A percentile compares a stretch with the other conserved stretches of the same genome.
These are phyloP conservation scores for Pythium dissotocum DNA, from an alignment of 352 stramenopile species.

Conservation along the genomic window DNA sequence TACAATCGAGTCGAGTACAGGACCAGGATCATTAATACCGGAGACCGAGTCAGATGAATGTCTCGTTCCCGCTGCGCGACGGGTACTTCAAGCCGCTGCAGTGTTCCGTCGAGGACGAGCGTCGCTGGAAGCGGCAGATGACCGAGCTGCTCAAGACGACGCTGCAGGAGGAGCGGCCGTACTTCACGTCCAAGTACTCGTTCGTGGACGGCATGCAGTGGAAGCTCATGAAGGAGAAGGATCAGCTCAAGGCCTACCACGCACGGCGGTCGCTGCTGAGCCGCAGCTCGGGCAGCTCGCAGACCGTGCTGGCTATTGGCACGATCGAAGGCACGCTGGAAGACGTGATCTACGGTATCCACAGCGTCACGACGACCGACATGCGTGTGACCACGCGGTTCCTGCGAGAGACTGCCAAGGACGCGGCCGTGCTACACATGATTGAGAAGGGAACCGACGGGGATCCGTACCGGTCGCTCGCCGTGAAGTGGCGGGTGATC, in stretches of 20 bases:
- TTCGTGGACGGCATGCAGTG: slow-evolving; percentile 13
- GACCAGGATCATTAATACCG: no score
- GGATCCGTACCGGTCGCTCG: slow-evolving; percentile 23
- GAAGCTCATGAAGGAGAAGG: slow-evolving; percentile 23
- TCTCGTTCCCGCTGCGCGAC: slow-evolving; percentile 28
- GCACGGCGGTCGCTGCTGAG: slow-evolving; percentile 6
- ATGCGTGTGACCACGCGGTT: slow-evolving; percentile 40
- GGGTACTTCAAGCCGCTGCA: slow-evolving; percentile 21
- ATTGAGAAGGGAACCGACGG: slow-evolving; percentile 37
- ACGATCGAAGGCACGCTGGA: slow-evolving; percentile 55
- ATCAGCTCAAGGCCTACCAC: slow-evolving; percentile 19
- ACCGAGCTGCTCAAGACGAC: slow-evolving; percentile 5
- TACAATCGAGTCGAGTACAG: no score
- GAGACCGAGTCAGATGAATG: slow-evolving; percentile 15
- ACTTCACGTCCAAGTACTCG: slow-evolving; percentile 19
- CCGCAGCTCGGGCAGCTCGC: background rate
- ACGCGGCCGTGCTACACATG: slow-evolving; percentile 40
- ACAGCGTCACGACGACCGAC: slow-evolving; percentile 31
- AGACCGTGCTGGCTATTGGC: slow-evolving; percentile 45
- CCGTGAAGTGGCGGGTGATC: slow-evolving; percentile 28
- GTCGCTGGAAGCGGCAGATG: slow-evolving; percentile 18
- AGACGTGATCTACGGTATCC: slow-evolving; percentile 62
- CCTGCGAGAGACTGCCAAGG: slow-evolving; percentile 26
- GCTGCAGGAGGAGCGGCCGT: slow-evolving; percentile 24
- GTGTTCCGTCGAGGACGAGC: slow-evolving; percentile 13